These are phyloP conservation scores for Ustilago trichophora DNA, from an alignment of 1,284 basidiomycete genomes.

Conservation along the genomic window DNA sequence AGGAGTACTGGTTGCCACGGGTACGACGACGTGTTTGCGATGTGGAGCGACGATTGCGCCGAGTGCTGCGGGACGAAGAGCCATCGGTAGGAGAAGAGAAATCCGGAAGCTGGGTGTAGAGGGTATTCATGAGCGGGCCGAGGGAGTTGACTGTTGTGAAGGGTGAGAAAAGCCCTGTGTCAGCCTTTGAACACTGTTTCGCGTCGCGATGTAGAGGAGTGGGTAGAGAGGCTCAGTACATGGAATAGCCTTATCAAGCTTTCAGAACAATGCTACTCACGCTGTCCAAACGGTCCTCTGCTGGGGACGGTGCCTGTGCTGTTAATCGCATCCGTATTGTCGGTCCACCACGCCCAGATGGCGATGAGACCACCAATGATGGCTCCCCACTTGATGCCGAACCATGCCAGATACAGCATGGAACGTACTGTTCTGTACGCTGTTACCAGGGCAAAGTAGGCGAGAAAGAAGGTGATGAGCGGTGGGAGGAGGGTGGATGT, in stretches of 20 bases:
- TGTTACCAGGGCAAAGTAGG: slow-evolving; percentile 51
- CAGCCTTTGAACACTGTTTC: slow-evolving; percentile 32
- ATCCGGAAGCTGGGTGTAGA: slow-evolving; percentile 38
- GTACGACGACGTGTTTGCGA: slow-evolving; percentile 14
- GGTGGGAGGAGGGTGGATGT: slow-evolving; percentile 49
- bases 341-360: slow-evolving; percentile 54
- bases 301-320: slow-evolving; percentile 27
- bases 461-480: slow-evolving; percentile 51
- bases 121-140: slow-evolving; percentile 33
- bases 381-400: slow-evolving; percentile 56
- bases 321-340: slow-evolving; percentile 41
- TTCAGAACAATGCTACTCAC: slow-evolving; percentile 19
- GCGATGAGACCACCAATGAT: slow-evolving; percentile 50
- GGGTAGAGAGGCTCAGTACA: no score
- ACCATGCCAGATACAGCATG: slow-evolving; percentile 47
- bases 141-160: slow-evolving; percentile 22
- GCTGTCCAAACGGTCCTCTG: slow-evolving; percentile 29
- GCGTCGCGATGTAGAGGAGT: no score
- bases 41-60: slow-evolving; percentile 4
- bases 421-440: slow-evolving; percentile 49
- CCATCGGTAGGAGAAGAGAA: not conserved
- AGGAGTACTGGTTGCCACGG: slow-evolving; percentile 13
- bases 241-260: no score
- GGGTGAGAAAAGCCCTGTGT: slow-evolving; percentile 4
- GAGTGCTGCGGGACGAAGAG: slow-evolving; percentile 4